Base-by-base conservation (phyloP, 306 rosid species). In the Vicia faba region DNA sequence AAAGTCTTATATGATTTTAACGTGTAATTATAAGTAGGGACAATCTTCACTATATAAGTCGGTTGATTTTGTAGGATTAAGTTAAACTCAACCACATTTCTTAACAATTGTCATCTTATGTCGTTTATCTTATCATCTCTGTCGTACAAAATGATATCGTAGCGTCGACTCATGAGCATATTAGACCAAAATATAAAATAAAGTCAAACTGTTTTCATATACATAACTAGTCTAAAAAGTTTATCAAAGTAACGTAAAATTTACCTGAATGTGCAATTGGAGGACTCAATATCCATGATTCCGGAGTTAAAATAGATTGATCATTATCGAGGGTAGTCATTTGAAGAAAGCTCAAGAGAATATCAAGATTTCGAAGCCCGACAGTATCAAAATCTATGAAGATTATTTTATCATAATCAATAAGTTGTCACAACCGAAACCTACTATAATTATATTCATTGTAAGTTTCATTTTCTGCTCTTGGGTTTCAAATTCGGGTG, bases 401-500 rank as follows among this genome's bases (percentile, higher is more conserved):
- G 31, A 93, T 84, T 53, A 93, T 38, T 57, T 85, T 89, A 25
- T 88, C 75, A 56, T 93, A 93, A 16, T 82, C 85, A 4, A 90
- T 90, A 35, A 93, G 87, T 72, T 88, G 97, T 97, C 99, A 93
- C 1, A 93, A 75, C 3, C 97, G 86, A 71, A 93, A 85, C 88
- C 90, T 93, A 83, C 95, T 93, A 81, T 93, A 93, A 74, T 93
- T 93, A 83, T 93, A 93, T 71, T 93, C 97, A 64, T 93, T 93
- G 77, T 93, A 93, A 7, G 99, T 79, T 23, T 64, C 67, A 2
- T 82, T 85, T 53, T 75, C 77, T 0, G 98, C 88, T 26, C 68
- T 66, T 0, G 99, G 97, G 75, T 93, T 93, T 13, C 99, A 81
- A 56, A 93, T 93, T 1, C 99, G 82, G 18, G 76, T 62, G 7